Evolutionary conservation across 1,284 basidiomycete genomes (phyloP).

Genomic region (Boletus smithii): DNA sequence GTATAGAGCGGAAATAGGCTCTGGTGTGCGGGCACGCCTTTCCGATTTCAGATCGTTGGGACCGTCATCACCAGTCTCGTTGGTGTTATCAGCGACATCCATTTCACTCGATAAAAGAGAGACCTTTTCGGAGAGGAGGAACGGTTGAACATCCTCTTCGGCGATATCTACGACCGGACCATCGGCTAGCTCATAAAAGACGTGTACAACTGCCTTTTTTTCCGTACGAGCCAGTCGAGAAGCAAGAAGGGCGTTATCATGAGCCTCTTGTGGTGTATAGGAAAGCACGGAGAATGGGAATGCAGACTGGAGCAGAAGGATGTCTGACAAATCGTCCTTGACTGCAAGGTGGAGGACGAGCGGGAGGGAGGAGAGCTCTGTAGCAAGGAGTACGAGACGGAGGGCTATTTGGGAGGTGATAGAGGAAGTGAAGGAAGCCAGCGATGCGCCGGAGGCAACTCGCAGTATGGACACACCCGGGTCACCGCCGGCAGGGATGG

Average conservation of each 20-base stretch:
- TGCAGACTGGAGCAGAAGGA: conserved; percentile 54
- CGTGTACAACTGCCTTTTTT: conserved; percentile 73
- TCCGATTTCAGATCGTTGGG: neutral
- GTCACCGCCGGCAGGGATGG: conserved; percentile 59
- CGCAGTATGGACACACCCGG: conserved; percentile 52
- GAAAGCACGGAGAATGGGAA: conserved; percentile 64
- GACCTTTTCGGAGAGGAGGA: conserved; percentile 49
- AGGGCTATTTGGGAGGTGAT: conserved; percentile 36
- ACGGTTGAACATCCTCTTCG: conserved; percentile 55
- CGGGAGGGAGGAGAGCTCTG: conserved; percentile 44
- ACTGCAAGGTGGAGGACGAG: conserved; percentile 52
- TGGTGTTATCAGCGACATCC: conserved; percentile 33
- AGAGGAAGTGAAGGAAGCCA: conserved; percentile 48
- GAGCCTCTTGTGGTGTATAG: conserved; percentile 59
- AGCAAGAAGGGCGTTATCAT: conserved; percentile 73
- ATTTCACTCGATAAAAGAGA: conserved; percentile 8
- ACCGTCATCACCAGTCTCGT: conserved; percentile 11
- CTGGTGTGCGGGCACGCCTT: conserved; percentile 18
- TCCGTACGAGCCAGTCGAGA: conserved; percentile 60
- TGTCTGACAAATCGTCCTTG: conserved; percentile 53
- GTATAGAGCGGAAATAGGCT: conserved; percentile 36
- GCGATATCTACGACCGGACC: conserved; percentile 49
- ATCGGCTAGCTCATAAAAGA: conserved; percentile 52
- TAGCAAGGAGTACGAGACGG: conserved; percentile 45
- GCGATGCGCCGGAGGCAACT: conserved; percentile 32